phyloP scores from a whole-genome alignment of 345 rosid species.

The Camelina sativa region DNA sequence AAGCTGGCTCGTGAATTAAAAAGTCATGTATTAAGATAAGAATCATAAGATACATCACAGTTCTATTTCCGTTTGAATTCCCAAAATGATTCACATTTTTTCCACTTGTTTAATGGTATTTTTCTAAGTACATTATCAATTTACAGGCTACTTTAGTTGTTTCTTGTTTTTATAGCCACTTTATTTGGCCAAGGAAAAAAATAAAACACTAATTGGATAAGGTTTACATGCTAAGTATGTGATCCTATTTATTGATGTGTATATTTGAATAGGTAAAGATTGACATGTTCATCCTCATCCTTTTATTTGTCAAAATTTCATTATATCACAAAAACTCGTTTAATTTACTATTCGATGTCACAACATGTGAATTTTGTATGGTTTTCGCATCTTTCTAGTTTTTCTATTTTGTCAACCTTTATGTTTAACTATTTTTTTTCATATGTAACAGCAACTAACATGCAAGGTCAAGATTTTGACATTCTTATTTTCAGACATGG shows the following conservation, averaged over 20 bases:
- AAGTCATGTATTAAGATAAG: slow-evolving; percentile 16
- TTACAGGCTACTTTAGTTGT: slow-evolving; percentile 32
- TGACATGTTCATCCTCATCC: slow-evolving; percentile 39
- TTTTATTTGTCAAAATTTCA: not conserved
- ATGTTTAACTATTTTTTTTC: not conserved
- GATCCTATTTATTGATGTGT: slow-evolving; percentile 31
- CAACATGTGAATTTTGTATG: slow-evolving; percentile 35
- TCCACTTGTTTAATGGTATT: slow-evolving; percentile 14
- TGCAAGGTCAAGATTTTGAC: slow-evolving; percentile 31
- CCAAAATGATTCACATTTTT: slow-evolving; percentile 7
- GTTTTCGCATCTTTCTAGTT: not conserved
- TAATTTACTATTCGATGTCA: not conserved
- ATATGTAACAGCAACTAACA: slow-evolving; percentile 7
- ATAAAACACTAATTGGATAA: slow-evolving; percentile 27
- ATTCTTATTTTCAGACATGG: slow-evolving; percentile 14
- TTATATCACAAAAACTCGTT: not conserved
- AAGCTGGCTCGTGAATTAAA: slow-evolving; percentile 12
- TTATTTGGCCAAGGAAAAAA: slow-evolving; percentile 28
- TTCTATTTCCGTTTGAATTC: slow-evolving; percentile 22
- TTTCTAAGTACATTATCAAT: not conserved
- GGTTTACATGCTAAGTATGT: slow-evolving; percentile 39
- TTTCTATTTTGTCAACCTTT: slow-evolving; percentile 25
- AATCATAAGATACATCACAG: not conserved
- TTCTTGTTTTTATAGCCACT: slow-evolving; percentile 26
- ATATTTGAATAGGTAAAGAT: slow-evolving; percentile 40